Base-by-base conservation (phyloP, 2,329 filamentous ascomycete genomes). In the Xylariaceae sp. region DNA sequence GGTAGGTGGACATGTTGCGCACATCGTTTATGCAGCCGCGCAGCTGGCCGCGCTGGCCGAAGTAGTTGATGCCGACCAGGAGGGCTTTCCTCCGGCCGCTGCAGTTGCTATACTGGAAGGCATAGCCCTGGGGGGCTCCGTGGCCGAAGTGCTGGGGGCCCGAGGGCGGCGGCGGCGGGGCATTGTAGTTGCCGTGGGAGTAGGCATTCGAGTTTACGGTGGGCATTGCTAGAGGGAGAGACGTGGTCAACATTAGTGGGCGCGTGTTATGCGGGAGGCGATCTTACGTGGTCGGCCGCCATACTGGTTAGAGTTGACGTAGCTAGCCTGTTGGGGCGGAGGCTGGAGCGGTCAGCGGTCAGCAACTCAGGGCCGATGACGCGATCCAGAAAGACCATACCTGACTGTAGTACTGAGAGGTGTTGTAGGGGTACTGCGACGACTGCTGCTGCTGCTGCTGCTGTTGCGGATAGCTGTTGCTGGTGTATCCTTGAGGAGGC, bases 1-100 rank as follows among this genome's bases (percentile, higher is more conserved):
- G 74, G 64, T 95, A 97, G 40, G 79, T 78, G 19, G 90, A 95
- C 89, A 97, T 95, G 72, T 96, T 96, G 69, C 91, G 88, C 35
- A 96, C 92, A 64, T 97, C 92, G 64, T 97, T 96, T 73, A 96
- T 96, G 63, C 92, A 97, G 37, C 92, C 92, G 47, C 90, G 78
- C 38, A 96, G 75, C 73, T 96, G 88, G 22, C 91, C 91, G 47
- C 88, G 82, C 69, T 96, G 91, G 41, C 86, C 84, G 64, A 96
- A 96, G 70, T 97, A 96, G 70, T 96, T 96, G 74, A 96, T 95
- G 44, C 92, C 92, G 56, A 96, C 92, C 50, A 97, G 69, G 22
- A 96, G 72, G 4, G 91, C 92, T 71, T 96, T 96, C 63, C 91
- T 77, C 58, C 83, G 82, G 37, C 91, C 92, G 5, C 86, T 94